Percentiles rank a stretch among this genome's conserved stretches.
These are phyloP conservation scores for Didymella pinodella DNA, from an alignment of 2,329 filamentous ascomycete genomes.

Conservation along the genomic window DNA sequence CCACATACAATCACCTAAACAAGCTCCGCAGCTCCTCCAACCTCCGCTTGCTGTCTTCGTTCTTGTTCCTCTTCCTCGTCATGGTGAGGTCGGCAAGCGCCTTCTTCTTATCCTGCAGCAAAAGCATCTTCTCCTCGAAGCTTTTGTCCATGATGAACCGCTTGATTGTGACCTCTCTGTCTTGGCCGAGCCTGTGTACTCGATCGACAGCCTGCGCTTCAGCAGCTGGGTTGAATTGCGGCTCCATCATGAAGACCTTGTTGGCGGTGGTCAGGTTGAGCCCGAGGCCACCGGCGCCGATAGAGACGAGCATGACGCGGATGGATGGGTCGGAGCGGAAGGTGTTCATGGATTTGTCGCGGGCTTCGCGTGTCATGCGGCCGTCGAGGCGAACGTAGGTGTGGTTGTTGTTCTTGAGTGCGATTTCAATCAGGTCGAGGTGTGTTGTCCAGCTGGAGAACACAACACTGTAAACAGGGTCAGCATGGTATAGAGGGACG, in stretches of 20 bases:
- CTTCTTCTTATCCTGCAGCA: slow-evolving; percentile 91
- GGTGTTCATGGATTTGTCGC: slow-evolving; percentile 75
- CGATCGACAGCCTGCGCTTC: slow-evolving; percentile 95
- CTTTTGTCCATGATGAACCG: slow-evolving; percentile 89
- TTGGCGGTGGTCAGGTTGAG: slow-evolving; percentile 88
- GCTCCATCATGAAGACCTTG: slow-evolving; percentile 96
- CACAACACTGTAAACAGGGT: slow-evolving; percentile 67
- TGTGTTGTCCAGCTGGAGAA: slow-evolving; percentile 98
- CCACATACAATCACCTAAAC: slow-evolving; percentile 51
- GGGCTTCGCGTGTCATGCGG: slow-evolving; percentile 78
- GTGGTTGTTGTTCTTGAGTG: slow-evolving; percentile 73
- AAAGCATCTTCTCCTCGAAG: slow-evolving; percentile 93
- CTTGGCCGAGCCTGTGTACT: slow-evolving; percentile 73
- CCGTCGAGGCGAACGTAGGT: slow-evolving; percentile 85
- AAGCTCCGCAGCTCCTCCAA: slow-evolving; percentile 68
- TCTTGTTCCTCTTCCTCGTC: slow-evolving; percentile 61
- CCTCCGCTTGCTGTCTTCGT: slow-evolving; percentile 70
- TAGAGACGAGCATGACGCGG: slow-evolving; percentile 87
- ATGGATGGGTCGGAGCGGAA: slow-evolving; percentile 78
- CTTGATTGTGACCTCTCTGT: slow-evolving; percentile 82
- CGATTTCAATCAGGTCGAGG: slow-evolving; percentile 88
- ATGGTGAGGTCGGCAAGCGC: slow-evolving; percentile 82
- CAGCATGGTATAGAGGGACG: background rate
- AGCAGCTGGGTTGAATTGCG: slow-evolving; percentile 94
- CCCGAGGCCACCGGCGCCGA: slow-evolving; percentile 89